phyloP scores from a whole-genome alignment of 2,329 filamentous ascomycete species.

The Cordyceps farinosa region DNA sequence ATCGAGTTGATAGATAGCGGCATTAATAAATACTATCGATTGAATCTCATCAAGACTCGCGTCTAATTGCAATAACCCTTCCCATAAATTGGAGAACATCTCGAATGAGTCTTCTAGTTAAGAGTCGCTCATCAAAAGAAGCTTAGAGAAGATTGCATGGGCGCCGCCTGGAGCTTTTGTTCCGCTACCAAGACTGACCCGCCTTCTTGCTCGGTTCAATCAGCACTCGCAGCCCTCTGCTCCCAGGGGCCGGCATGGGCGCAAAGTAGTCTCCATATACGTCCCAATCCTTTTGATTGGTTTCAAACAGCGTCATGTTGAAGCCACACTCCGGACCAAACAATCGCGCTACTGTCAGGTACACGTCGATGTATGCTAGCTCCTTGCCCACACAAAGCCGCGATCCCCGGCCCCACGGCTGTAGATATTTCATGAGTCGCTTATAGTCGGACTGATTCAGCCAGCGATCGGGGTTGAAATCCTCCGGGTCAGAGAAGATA shows the following conservation, averaged over 20 bases:
- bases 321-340: neutral
- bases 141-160: too few species aligned
- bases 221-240: neutral
- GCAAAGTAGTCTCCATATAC: neutral
- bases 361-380: neutral
- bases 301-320: neutral
- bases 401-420: conserved; percentile 3
- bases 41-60: too few species aligned
- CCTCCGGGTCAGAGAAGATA: neutral
- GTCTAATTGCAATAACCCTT: too few species aligned
- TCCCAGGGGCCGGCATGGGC: neutral
- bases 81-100: too few species aligned
- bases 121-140: too few species aligned
- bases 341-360: neutral
- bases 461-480: conserved; percentile 1
- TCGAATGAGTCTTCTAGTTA: too few species aligned
- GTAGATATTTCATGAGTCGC: neutral
- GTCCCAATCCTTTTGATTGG: neutral
- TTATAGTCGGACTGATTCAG: neutral
- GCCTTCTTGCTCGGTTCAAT: neutral
- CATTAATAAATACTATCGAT: too few species aligned
- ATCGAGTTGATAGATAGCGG: neutral
- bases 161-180: too few species aligned
- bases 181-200: neutral
- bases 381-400: neutral